Conservation (phyloP, 495 filamentous ascomycete species). For the Penicillium roqueforti region DNA sequence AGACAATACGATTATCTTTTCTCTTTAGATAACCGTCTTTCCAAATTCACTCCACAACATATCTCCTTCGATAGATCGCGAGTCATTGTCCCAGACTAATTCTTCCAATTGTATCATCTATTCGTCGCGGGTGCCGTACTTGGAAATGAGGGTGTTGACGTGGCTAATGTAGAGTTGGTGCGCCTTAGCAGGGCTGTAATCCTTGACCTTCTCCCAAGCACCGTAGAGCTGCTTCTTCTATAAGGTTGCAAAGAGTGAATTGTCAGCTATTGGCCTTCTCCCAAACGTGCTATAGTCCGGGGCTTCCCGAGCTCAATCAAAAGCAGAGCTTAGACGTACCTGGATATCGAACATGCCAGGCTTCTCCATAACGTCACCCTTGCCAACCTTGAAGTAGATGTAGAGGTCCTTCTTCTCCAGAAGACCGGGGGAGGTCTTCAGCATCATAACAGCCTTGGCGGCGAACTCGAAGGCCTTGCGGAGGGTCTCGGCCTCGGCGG, state of each 20-base stretch:
- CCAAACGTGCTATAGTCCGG: neutral
- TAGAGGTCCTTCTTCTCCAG: slow-evolving; percentile 56
- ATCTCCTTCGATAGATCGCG: neutral
- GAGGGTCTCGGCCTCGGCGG: slow-evolving; percentile 18
- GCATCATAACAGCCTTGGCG: slow-evolving; percentile 57
- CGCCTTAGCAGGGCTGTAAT: slow-evolving; percentile 55
- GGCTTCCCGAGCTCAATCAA: neutral
- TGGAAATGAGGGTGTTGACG: slow-evolving; percentile 64
- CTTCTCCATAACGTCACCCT: slow-evolving; percentile 41
- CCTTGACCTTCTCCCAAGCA: slow-evolving; percentile 65
- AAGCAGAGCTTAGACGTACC: slow-evolving; percentile 37
- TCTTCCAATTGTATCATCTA: slow-evolving; percentile 5
- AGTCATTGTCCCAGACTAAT: neutral
- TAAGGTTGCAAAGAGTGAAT: neutral
- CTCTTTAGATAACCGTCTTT: neutral
- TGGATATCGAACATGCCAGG: slow-evolving; percentile 51
- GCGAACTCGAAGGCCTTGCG: slow-evolving; percentile 37
- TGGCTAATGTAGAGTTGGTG: slow-evolving; percentile 72
- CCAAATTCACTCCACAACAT: neutral
- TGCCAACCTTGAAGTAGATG: slow-evolving; percentile 55
- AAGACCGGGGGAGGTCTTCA: slow-evolving; percentile 44
- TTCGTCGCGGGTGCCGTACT: slow-evolving; percentile 48
- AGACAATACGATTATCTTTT: neutral
- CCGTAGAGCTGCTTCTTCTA: slow-evolving; percentile 76
- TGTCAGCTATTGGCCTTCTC: neutral